phyloP scores from a whole-genome alignment of 78 protist genomes.

The Dictyostelium capitatum region DNA sequence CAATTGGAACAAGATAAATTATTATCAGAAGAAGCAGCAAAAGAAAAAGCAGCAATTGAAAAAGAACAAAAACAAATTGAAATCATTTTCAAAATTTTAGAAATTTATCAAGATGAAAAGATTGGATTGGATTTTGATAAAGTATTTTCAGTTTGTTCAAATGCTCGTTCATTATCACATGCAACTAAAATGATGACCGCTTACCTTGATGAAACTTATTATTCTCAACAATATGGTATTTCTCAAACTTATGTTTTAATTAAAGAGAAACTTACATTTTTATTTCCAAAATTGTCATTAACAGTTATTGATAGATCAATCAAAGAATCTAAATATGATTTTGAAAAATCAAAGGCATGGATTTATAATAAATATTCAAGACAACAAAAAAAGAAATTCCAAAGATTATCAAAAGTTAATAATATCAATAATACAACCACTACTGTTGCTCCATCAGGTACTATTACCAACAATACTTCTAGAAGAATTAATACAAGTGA shows the following conservation, averaged over 20 bases:
- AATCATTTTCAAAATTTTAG: neutral
- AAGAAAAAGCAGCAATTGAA: neutral
- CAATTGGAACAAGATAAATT: neutral
- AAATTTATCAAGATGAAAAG: conserved; percentile 1
- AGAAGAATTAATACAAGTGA: conserved; percentile 7
- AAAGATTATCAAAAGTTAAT: neutral
- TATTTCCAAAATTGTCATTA: neutral
- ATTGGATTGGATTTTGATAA: conserved; percentile 9
- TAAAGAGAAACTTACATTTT: neutral
- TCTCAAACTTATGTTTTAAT: neutral
- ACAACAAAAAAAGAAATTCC: neutral
- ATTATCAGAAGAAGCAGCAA: neutral
- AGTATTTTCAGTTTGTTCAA: neutral
- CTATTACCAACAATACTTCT: neutral
- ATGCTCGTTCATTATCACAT: neutral
- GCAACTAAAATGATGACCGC: neutral
- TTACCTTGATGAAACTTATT: neutral
- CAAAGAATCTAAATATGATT: conserved; percentile 8
- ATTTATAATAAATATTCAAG: neutral
- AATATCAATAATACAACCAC: neutral
- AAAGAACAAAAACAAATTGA: conserved; percentile 13
- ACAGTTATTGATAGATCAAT: neutral
- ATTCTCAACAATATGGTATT: neutral
- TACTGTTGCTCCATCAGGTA: neutral
- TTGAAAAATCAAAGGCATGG: conserved; percentile 17